phyloP scores from a whole-genome alignment of 345 rosid genomes.

The Turnera subulata region DNA sequence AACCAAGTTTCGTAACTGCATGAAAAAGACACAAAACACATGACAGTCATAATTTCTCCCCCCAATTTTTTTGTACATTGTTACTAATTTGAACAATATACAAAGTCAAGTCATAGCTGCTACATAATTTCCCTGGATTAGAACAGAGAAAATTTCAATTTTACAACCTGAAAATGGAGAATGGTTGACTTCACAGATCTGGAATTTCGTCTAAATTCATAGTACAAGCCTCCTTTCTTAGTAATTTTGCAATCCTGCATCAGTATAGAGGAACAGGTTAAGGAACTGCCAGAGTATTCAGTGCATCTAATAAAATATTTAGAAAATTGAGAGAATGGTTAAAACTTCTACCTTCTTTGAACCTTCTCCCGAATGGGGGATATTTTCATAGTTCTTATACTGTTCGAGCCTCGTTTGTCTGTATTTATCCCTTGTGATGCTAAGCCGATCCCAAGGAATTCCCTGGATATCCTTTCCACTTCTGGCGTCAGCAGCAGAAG shows the following conservation, averaged over 20 bases:
- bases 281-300: background rate
- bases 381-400: slow-evolving; percentile 55
- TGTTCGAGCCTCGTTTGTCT: slow-evolving; percentile 55
- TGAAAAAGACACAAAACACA: background rate
- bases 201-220: slow-evolving; percentile 48
- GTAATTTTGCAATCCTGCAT: slow-evolving; percentile 39
- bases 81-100: no score
- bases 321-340: background rate
- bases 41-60: no score
- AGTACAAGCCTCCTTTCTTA: slow-evolving; percentile 38
- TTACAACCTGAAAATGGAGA: slow-evolving; percentile 49
- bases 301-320: background rate
- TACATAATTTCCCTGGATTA: no score
- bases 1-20: slow-evolving; percentile 55
- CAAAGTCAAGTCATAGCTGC: no score
- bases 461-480: slow-evolving; percentile 54
- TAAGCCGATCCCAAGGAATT: slow-evolving; percentile 54
- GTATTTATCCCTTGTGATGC: slow-evolving; percentile 45
- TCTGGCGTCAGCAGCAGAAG: slow-evolving; percentile 51
- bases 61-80: no score
- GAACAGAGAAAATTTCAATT: no score
- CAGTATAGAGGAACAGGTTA: background rate
- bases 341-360: slow-evolving; percentile 38
- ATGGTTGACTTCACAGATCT: slow-evolving; percentile 60
- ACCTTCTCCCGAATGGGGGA: slow-evolving; percentile 47